Conservation (phyloP, 139 green algal genomes). For the Closterium sp. region DNA sequence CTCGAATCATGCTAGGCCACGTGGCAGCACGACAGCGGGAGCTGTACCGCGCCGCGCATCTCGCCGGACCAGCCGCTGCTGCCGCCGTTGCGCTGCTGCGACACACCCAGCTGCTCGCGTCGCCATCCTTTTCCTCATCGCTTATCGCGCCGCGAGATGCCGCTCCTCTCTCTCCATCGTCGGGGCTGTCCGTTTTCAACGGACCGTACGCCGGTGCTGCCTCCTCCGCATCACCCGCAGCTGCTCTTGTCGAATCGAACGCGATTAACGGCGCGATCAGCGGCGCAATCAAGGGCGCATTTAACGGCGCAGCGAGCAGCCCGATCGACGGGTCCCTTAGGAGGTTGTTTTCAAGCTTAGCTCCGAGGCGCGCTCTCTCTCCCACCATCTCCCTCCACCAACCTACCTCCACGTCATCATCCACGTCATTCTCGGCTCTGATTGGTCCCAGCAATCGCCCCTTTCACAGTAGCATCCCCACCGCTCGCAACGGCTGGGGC, state of each 20-base stretch:
- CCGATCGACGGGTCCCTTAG: not conserved
- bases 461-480: not conserved
- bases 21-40: not conserved
- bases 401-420: not conserved
- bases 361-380: not conserved
- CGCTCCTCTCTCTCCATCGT: too few species aligned
- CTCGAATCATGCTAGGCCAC: not conserved
- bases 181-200: too few species aligned
- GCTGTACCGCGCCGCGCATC: not conserved
- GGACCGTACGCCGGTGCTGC: too few species aligned
- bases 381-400: not conserved
- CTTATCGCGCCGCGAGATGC: not conserved
- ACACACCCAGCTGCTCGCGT: not conserved
- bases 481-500: not conserved
- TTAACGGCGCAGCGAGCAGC: not conserved
- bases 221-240: too few species aligned
- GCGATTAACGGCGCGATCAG: not conserved
- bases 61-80: not conserved
- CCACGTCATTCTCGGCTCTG: not conserved
- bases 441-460: not conserved
- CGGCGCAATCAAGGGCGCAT: too few species aligned
- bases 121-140: not conserved
- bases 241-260: not conserved
- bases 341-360: not conserved
- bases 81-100: not conserved